Percentiles rank a stretch among this genome's conserved stretches.
Conservation (phyloP, 345 rosid species). For the Punica granatum region DNA sequence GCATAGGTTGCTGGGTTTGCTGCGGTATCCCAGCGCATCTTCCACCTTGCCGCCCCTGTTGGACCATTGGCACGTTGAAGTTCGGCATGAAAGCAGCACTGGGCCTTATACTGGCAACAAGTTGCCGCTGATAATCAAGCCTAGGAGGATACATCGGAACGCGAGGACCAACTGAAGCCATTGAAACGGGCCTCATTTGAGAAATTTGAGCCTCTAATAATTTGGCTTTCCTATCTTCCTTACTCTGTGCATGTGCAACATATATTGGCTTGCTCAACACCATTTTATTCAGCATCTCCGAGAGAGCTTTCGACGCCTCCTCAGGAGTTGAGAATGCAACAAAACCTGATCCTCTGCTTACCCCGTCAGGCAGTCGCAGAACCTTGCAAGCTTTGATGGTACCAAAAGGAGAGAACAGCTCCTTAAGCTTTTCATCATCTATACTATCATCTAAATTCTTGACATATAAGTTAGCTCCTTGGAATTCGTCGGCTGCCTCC, state of each 20-base stretch:
- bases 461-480: slow-evolving; percentile 81
- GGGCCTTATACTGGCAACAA: slow-evolving; percentile 88
- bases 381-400: slow-evolving; percentile 90
- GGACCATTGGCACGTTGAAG: slow-evolving; percentile 88
- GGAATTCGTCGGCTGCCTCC: slow-evolving; percentile 80
- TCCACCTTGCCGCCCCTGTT: slow-evolving; percentile 79
- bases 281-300: slow-evolving; percentile 94
- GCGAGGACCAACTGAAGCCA: slow-evolving; percentile 71
- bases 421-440: slow-evolving; percentile 80
- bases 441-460: slow-evolving; percentile 79
- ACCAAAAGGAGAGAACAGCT: slow-evolving; percentile 70
- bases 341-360: slow-evolving; percentile 75
- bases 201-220: slow-evolving; percentile 87
- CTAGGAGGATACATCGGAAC: slow-evolving; percentile 83
- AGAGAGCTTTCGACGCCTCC: slow-evolving; percentile 69
- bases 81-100: slow-evolving; percentile 65
- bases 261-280: slow-evolving; percentile 79
- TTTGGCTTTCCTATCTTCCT: slow-evolving; percentile 92
- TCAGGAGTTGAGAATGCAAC: slow-evolving; percentile 80
- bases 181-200: slow-evolving; percentile 69
- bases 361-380: slow-evolving; percentile 66
- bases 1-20: slow-evolving; percentile 71
- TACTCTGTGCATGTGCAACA: slow-evolving; percentile 92
- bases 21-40: slow-evolving; percentile 61
- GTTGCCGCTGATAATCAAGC: slow-evolving; percentile 89